These are phyloP conservation scores for Ambrosiella beaveri DNA, from an alignment of 2,329 filamentous ascomycete genomes.

Conservation along the genomic window DNA sequence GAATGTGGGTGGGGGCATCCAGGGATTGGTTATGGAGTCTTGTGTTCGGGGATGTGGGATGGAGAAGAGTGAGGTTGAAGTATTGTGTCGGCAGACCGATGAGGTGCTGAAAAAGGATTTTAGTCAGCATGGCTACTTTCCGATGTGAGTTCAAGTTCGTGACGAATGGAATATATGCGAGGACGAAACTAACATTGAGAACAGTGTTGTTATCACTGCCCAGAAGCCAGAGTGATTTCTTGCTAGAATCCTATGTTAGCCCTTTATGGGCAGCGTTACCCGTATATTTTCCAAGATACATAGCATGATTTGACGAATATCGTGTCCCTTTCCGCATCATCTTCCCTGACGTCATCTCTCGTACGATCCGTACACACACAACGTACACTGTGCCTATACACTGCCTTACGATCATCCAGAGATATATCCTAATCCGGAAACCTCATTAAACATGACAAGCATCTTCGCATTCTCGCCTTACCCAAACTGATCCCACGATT, in stretches of 20 bases:
- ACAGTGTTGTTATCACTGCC: not conserved
- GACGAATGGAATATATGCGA: not conserved
- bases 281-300: not conserved
- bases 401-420: not conserved
- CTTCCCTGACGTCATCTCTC: not conserved
- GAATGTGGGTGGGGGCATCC: not conserved
- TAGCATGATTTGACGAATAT: not conserved
- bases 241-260: not conserved
- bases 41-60: not conserved
- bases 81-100: not conserved
- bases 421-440: not conserved
- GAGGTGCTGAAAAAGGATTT: not conserved
- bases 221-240: not conserved
- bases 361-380: not conserved
- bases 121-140: not conserved
- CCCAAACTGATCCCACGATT: not conserved
- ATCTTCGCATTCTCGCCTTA: not conserved
- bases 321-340: not conserved
- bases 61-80: not conserved
- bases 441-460: not conserved
- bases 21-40: not conserved
- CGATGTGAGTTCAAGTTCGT: not conserved
- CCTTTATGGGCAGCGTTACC: too few relatives aligned
- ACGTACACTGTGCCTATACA: not conserved
- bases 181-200: not conserved